phyloP scores from a whole-genome alignment of 768 basidiomycete genomes.

The Podaxis sp. region DNA sequence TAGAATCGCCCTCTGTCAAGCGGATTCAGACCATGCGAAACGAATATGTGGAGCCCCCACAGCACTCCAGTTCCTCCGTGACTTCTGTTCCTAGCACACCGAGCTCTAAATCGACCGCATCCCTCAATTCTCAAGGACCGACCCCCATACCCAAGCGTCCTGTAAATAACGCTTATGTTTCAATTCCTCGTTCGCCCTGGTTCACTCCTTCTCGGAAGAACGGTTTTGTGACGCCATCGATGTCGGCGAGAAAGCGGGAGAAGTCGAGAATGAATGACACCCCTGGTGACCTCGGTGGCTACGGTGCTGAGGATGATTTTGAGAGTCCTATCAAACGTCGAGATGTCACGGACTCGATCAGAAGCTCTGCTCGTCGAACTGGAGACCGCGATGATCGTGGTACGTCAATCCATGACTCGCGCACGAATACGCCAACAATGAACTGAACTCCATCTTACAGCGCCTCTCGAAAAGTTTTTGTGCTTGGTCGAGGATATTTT shows the following conservation, averaged over 20 bases:
- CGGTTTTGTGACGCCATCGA: conserved; percentile 12
- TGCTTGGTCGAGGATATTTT: conserved; percentile 84
- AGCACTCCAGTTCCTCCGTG: conserved; percentile 20
- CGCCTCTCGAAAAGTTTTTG: conserved; percentile 72
- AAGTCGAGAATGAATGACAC: conserved; percentile 34
- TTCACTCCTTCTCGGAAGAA: conserved; percentile 40
- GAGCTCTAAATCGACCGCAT: conserved; percentile 25
- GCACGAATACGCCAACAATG: neutral
- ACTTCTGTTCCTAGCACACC: conserved; percentile 29
- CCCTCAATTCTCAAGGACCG: conserved; percentile 17
- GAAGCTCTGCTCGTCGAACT: conserved; percentile 56
- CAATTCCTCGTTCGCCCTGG: conserved; percentile 46
- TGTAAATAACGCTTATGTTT: conserved; percentile 45
- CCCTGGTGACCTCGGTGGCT: conserved; percentile 53
- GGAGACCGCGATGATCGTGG: conserved; percentile 80
- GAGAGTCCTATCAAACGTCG: conserved; percentile 31
- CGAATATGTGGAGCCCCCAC: conserved; percentile 14
- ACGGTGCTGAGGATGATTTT: conserved; percentile 49
- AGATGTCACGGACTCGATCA: conserved; percentile 33
- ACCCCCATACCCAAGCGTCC: conserved; percentile 35
- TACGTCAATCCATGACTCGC: conserved; percentile 26
- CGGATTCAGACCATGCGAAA: conserved; percentile 39
- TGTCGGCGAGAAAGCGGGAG: conserved; percentile 23
- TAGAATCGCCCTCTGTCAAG: conserved; percentile 65
- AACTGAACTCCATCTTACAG: conserved; percentile 31